Base-by-base conservation (phyloP, 306 rosid species). In the Begonia fuchsioides region DNA sequence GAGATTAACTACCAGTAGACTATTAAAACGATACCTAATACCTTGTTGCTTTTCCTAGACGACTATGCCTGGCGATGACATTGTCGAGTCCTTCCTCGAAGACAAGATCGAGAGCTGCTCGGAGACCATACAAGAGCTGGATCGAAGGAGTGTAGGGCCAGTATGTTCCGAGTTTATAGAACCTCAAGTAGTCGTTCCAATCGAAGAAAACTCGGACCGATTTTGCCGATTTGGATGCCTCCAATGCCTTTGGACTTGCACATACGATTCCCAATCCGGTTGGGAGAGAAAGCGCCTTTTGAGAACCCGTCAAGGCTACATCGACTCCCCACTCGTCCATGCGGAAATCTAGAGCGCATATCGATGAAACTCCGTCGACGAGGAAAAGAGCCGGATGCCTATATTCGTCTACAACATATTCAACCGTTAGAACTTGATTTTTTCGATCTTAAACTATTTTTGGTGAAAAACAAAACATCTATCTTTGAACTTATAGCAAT, bases 81-180 rank as follows among this genome's bases (percentile, higher is more conserved):
- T 92, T 82, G 2, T 85, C 98, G 40, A 92, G 94, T 48, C 98
- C 97, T 79, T 85, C 97, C 82, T 85, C 98, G 63, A 79, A 85
- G 45, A 85, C 16, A 32, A 90, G 82, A 75, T 90, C 90, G 10
- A 90, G 93, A 45, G 83, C 94, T 35, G 87, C 72, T 64, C 93
- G 76, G 2, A 85, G 86, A 39, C 98, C 86, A 66, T 92, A 92
- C 18, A 92, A 55, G 60, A 88, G 59, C 57, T 88, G 97, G 67
- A 88, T 71, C 46, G 97, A 84, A 65, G 98, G 98, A 65, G 98
- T 85, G 78, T 92, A 92, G 12, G 98, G 98, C 98, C 98, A 92
- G 58, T 46, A 92, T 50, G 94, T 75, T 48, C 98, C 98, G 70
- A 92, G 1, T 62, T 85, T 70, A 55, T 92, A 92, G 86, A 82